A percentile compares a stretch with the other conserved stretches of the same genome.
These are phyloP conservation scores for Penicillium sp. DNA, from an alignment of 2,329 filamentous ascomycete genomes.

Conservation along the genomic window DNA sequence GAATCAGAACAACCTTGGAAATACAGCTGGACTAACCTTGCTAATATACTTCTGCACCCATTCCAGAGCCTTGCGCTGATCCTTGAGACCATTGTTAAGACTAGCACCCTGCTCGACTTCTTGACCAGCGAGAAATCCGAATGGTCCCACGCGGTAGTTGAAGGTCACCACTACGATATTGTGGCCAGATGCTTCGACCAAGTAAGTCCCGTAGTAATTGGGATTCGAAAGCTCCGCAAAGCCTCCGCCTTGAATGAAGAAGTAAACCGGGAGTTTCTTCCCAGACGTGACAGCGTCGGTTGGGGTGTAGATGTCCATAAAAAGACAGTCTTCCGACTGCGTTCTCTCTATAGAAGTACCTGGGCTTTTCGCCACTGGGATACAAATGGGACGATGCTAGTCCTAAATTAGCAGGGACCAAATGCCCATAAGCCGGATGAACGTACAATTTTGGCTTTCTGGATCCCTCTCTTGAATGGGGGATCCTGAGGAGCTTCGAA, in stretches of 20 bases:
- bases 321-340: conserved; percentile 44
- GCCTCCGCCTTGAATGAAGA: conserved; percentile 59
- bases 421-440: not conserved
- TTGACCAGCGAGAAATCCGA: conserved; percentile 63
- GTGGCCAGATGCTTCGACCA: conserved; percentile 56
- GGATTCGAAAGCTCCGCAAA: conserved; percentile 57
- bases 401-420: conserved; percentile 7
- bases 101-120: conserved; percentile 50
- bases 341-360: conserved; percentile 48
- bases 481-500: conserved; percentile 67
- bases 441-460: conserved; percentile 53
- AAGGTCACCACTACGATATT: conserved; percentile 66
- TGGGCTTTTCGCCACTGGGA: conserved; percentile 61
- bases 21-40: conserved; percentile 31
- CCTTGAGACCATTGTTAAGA: conserved; percentile 65
- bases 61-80: conserved; percentile 64
- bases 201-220: conserved; percentile 57
- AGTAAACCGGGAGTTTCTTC: conserved; percentile 58
- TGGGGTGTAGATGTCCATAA: conserved; percentile 42
- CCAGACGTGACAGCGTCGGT: conserved; percentile 32
- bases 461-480: conserved; percentile 39
- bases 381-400: conserved; percentile 51
- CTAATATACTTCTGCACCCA: conserved; percentile 66
- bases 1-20: not conserved
- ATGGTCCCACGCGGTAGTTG: conserved; percentile 72